These are phyloP conservation scores for Phytophthora ramorum DNA, from an alignment of 352 stramenopile genomes.

Conservation along the genomic window DNA sequence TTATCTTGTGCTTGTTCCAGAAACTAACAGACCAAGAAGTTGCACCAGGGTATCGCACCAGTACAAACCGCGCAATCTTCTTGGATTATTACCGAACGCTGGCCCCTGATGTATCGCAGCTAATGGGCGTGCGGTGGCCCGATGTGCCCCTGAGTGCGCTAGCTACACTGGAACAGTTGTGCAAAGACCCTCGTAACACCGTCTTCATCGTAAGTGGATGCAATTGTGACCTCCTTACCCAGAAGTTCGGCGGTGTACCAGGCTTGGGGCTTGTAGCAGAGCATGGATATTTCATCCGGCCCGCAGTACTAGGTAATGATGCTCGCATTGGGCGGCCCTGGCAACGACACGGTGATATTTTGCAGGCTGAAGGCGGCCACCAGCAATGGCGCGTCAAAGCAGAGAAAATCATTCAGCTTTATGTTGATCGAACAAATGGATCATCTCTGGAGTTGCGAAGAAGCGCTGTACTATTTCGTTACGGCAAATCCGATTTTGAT, in stretches of 20 bases:
- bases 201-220: constrained; percentile 99
- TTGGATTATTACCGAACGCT: constrained; percentile 99
- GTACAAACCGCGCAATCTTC: constrained; percentile 93
- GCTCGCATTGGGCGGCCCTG: constrained; percentile 74
- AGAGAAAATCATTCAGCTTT: constrained; percentile 97
- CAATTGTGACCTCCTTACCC: constrained; percentile 95
- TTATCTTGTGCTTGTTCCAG: constrained; percentile 31
- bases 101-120: constrained; percentile 88
- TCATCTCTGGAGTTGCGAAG: constrained; percentile 98
- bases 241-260: constrained; percentile 94
- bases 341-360: constrained; percentile 74
- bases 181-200: constrained; percentile 94
- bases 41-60: constrained; percentile 66
- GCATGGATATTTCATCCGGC: constrained; percentile 97
- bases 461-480: constrained; percentile 98
- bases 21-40: constrained; percentile 80
- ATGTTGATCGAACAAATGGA: constrained; percentile 97
- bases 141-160: constrained; percentile 77
- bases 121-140: constrained; percentile 81
- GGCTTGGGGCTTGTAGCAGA: constrained; percentile 97
- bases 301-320: constrained; percentile 64
- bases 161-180: constrained; percentile 92
- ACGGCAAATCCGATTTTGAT: constrained; percentile 98
- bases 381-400: constrained; percentile 95
- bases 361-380: constrained; percentile 56